phyloP scores from a whole-genome alignment of 768 basidiomycete genomes.

The Lentinula lateritia region DNA sequence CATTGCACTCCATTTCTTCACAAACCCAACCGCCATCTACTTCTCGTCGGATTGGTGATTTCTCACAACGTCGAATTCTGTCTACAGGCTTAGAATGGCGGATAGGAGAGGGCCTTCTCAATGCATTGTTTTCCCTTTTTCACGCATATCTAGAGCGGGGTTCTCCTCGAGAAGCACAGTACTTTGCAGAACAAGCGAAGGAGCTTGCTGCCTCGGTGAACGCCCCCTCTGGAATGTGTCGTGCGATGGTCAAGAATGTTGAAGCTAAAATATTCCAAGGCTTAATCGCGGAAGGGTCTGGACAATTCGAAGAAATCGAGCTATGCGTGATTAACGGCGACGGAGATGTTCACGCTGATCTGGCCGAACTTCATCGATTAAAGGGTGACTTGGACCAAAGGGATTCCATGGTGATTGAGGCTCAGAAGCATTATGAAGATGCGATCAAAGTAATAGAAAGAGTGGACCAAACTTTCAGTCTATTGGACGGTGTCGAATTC shows the following conservation, averaged over 20 bases:
- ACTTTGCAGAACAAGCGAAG: slow-evolving; percentile 74
- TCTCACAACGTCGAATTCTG: slow-evolving; percentile 25
- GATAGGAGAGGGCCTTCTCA: slow-evolving; percentile 64
- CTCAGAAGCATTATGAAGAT: slow-evolving; percentile 43
- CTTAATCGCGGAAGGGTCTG: slow-evolving; percentile 49
- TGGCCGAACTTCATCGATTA: slow-evolving; percentile 52
- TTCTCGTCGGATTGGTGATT: slow-evolving; percentile 19
- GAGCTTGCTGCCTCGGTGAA: slow-evolving; percentile 66
- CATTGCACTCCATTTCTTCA: slow-evolving; percentile 22
- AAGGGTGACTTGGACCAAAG: slow-evolving; percentile 47
- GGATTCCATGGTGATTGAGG: slow-evolving; percentile 35
- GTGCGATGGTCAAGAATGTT: slow-evolving; percentile 61
- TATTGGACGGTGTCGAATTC: slow-evolving; percentile 40
- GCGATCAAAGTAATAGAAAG: slow-evolving; percentile 58
- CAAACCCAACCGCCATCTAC: slow-evolving; percentile 14
- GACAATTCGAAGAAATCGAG: slow-evolving; percentile 31
- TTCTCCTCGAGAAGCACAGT: slow-evolving; percentile 79
- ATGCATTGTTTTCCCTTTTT: slow-evolving; percentile 58
- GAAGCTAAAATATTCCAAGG: slow-evolving; percentile 69
- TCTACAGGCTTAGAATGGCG: slow-evolving; percentile 69
- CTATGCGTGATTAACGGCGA: slow-evolving; percentile 41
- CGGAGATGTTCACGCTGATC: slow-evolving; percentile 48
- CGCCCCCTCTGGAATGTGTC: slow-evolving; percentile 56
- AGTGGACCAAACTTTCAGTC: slow-evolving; percentile 48
- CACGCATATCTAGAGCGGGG: slow-evolving; percentile 68